Evolutionary conservation across 2,329 filamentous ascomycete genomes (phyloP), one percentile per base, ranked within the genome.

Genomic region (Albophoma yamanashiensis): DNA sequence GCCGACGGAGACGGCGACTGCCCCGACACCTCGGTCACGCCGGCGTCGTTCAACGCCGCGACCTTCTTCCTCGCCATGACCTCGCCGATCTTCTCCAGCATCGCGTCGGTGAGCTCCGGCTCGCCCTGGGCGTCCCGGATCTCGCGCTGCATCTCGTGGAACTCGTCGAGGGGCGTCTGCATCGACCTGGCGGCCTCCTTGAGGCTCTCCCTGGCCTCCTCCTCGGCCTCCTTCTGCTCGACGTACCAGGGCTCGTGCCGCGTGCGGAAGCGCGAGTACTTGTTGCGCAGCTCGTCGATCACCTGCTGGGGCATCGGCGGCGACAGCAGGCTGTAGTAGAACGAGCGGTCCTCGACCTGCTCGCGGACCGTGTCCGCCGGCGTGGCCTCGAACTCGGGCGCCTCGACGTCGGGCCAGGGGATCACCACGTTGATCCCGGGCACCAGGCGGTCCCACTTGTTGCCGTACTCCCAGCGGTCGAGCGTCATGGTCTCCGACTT

Each of bases 261-360:
- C 58, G 87, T 91, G 69, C 92, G 82, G 84, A 92, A 94, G 68
- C 82, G 85, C 66, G 87, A 89, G 81, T 87, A 96, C 71, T 86
- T 88, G 78, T 89, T 88, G 70, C 92, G 83, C 70, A 97, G 79
- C 79, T 97, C 93, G 72, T 96, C 87, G 65, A 96, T 82, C 43
- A 97, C 82, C n/a, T 75, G 76, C 38, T 79, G 75, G 6, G 93
- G 92, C 82, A 96, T 91, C 17, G 93, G 93, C 34, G 89, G 82
- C 20, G 82, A 79, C 36, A 92, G 78, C 31, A 97, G 79, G 42
- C 85, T 89, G n/a, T 92, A 92, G 59, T 87, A 79, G 71, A 89
- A 96, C 1, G 89, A 90, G 68, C 78, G 80, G 64, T 85, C 81
- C 69, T 96, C 90, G 61, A 91, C 89, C 59, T 87, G 82, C 70